These are phyloP conservation scores for Colletotrichum agaves DNA, from an alignment of 2,329 filamentous ascomycete genomes.

Conservation along the genomic window DNA sequence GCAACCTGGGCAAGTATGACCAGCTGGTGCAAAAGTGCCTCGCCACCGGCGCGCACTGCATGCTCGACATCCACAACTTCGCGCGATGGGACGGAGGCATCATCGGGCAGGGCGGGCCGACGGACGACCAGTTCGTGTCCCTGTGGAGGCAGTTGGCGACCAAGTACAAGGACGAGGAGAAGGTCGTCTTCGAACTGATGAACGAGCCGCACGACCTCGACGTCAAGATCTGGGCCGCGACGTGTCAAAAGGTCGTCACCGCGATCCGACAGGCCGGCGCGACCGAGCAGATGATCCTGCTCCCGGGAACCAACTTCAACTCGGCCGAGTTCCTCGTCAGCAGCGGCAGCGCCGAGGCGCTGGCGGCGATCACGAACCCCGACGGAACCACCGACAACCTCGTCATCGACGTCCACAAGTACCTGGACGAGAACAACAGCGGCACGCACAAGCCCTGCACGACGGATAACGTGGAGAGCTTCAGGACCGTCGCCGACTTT, in stretches of 20 bases:
- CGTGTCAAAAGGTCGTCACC: slow-evolving; percentile 70
- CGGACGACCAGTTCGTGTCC: slow-evolving; percentile 65
- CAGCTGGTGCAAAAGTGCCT: slow-evolving; percentile 67
- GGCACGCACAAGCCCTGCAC: slow-evolving; percentile 64
- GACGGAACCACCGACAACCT: slow-evolving; percentile 67
- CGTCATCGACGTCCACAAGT: slow-evolving; percentile 70
- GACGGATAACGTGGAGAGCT: slow-evolving; percentile 62
- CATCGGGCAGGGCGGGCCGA: slow-evolving; percentile 73
- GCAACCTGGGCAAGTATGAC: slow-evolving; percentile 63
- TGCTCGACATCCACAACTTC: slow-evolving; percentile 69
- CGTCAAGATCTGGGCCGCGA: slow-evolving; percentile 66
- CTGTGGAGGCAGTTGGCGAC: slow-evolving; percentile 69
- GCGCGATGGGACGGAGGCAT: slow-evolving; percentile 71
- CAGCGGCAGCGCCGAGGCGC: slow-evolving; percentile 60
- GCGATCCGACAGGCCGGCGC: slow-evolving; percentile 74
- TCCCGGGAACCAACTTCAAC: slow-evolving; percentile 71
- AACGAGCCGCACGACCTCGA: slow-evolving; percentile 75
- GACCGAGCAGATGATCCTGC: slow-evolving; percentile 69
- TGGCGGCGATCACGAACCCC: slow-evolving; percentile 66
- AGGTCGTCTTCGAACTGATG: slow-evolving; percentile 74
- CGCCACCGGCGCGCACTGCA: slow-evolving; percentile 65
- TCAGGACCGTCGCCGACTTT: slow-evolving; percentile 58
- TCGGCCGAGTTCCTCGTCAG: slow-evolving; percentile 60
- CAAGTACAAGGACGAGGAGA: slow-evolving; percentile 65
- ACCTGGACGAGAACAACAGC: slow-evolving; percentile 67